Percentiles rank a stretch among this genome's conserved stretches.
Conservation (phyloP, 83 land plant species). For the Thuja plicata region DNA sequence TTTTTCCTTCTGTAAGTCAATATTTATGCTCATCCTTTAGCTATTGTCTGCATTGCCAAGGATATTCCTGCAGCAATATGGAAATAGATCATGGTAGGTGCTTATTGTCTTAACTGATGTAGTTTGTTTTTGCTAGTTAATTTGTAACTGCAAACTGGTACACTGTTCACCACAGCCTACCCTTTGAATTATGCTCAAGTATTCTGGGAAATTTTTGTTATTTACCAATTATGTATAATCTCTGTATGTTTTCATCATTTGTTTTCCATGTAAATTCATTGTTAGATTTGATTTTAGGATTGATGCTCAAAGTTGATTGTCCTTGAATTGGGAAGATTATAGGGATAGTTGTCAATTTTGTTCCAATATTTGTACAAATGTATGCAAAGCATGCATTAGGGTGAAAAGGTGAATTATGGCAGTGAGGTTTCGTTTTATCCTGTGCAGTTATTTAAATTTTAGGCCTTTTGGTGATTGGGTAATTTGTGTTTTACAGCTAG, state of each 20-base stretch:
- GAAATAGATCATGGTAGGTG: neutral
- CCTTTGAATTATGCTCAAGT: neutral
- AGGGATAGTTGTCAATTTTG: neutral
- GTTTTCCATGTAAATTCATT: neutral
- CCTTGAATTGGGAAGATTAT: neutral
- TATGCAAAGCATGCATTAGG: neutral
- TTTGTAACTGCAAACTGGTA: neutral
- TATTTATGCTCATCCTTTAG: neutral
- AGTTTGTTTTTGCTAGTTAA: neutral
- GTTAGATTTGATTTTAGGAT: neutral
- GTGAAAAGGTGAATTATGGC: neutral
- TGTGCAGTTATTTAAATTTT: neutral
- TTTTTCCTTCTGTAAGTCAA: neutral
- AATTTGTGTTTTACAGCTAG: slow-evolving; percentile 47
- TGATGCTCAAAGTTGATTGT: neutral
- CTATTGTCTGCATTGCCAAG: neutral
- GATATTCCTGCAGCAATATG: neutral
- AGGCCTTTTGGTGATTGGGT: neutral
- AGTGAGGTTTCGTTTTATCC: neutral
- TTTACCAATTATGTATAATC: neutral
- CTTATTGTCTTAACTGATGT: neutral
- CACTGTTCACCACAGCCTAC: neutral
- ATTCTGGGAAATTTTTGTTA: neutral
- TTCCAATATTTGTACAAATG: neutral
- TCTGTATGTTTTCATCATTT: neutral